phyloP scores from a whole-genome alignment of 768 basidiomycete genomes.

The Chalciporus pseudorubinellus region DNA sequence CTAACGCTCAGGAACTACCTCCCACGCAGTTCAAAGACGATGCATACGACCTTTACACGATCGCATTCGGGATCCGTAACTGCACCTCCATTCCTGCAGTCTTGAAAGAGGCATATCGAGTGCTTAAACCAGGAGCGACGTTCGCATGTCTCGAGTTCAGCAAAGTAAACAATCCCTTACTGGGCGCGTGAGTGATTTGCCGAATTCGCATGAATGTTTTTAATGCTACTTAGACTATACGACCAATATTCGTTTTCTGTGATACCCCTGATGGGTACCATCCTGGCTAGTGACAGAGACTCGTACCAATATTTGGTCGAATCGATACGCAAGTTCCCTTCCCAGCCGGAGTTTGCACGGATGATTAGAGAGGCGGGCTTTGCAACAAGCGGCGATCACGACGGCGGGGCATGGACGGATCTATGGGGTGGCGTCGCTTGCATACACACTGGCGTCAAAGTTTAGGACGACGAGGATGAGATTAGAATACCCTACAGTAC shows the following conservation, averaged over 20 bases:
- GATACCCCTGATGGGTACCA: slow-evolving; percentile 93
- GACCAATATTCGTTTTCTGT: slow-evolving; percentile 95
- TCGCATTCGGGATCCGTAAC: slow-evolving; percentile 97
- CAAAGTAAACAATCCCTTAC: slow-evolving; percentile 82
- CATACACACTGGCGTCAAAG: slow-evolving; percentile 81
- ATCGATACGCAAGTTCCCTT: slow-evolving; percentile 91
- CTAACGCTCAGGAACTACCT: slow-evolving; percentile 84
- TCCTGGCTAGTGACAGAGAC: slow-evolving; percentile 89
- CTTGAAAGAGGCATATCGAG: slow-evolving; percentile 84
- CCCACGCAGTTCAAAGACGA: slow-evolving; percentile 67
- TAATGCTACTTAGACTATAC: slow-evolving; percentile 60
- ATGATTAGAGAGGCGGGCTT: slow-evolving; percentile 91
- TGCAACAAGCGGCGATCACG: slow-evolving; percentile 62
- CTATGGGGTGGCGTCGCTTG: slow-evolving; percentile 87
- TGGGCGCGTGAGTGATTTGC: slow-evolving; percentile 66
- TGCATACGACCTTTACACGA: slow-evolving; percentile 94
- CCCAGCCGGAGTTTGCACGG: slow-evolving; percentile 80
- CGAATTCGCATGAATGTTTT: neutral
- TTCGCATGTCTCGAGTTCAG: slow-evolving; percentile 98
- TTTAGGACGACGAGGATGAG: slow-evolving; percentile 39
- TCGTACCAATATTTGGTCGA: slow-evolving; percentile 99
- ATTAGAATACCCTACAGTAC: neutral
- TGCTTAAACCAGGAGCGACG: slow-evolving; percentile 93
- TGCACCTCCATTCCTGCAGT: slow-evolving; percentile 91
- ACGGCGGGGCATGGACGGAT: slow-evolving; percentile 84